These are phyloP conservation scores for Cryptosporidium parvum DNA, from an alignment of 169 alveolate genomes.

Conservation along the genomic window DNA sequence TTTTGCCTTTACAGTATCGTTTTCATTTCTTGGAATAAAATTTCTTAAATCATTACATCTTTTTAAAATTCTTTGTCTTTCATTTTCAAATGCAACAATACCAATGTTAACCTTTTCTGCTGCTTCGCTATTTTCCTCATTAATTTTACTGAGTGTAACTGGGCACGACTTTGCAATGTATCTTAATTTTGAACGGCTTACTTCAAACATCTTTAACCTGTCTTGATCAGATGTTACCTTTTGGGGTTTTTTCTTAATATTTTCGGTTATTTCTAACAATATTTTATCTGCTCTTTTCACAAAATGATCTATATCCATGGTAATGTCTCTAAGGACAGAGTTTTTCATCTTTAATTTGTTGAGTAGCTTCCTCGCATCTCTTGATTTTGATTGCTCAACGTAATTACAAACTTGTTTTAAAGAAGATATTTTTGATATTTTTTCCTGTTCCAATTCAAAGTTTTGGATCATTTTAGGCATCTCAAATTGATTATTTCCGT, in stretches of 20 bases:
- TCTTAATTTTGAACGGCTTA: slow-evolving; percentile 56
- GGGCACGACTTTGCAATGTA: slow-evolving; percentile 69
- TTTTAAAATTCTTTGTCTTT: slow-evolving; percentile 69
- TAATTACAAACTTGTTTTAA: slow-evolving; percentile 49
- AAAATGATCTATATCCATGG: slow-evolving; percentile 31
- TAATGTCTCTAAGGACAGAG: slow-evolving; percentile 49
- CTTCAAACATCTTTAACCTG: slow-evolving; percentile 16
- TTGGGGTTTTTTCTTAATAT: slow-evolving; percentile 20
- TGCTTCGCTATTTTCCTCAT: slow-evolving; percentile 61
- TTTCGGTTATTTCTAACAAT: slow-evolving; percentile 21
- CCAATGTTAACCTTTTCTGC: slow-evolving; percentile 63
- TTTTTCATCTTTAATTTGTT: slow-evolving; percentile 48
- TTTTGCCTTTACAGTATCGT: slow-evolving; percentile 41
- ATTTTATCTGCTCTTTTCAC: slow-evolving; percentile 54
- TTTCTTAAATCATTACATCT: slow-evolving; percentile 57
- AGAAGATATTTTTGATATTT: slow-evolving; percentile 37
- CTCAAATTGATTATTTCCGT: slow-evolving; percentile 9
- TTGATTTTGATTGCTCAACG: slow-evolving; percentile 60
- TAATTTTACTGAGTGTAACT: slow-evolving; percentile 19
- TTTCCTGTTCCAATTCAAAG: slow-evolving; percentile 40
- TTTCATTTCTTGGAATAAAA: slow-evolving; percentile 60
- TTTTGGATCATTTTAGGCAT: slow-evolving; percentile 21
- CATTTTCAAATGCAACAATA: slow-evolving; percentile 69
- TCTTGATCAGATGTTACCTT: slow-evolving; percentile 14
- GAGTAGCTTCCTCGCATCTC: slow-evolving; percentile 55